Conservation (phyloP, 1,284 basidiomycete genomes). For the Apiotrichum veenhuisii region DNA sequence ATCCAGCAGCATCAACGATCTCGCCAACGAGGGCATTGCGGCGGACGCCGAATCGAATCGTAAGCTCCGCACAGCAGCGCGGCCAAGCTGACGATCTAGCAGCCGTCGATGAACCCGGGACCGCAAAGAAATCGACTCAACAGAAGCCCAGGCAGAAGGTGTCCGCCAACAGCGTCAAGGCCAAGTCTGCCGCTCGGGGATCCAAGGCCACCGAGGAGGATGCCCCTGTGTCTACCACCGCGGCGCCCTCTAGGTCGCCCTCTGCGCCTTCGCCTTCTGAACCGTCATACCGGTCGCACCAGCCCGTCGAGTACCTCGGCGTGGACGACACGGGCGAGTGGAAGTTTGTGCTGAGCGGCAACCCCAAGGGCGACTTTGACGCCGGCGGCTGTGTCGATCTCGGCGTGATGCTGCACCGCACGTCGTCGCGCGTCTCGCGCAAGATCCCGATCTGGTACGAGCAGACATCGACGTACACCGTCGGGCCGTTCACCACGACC, state of each 20-base stretch:
- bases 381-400: not conserved
- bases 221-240: not conserved
- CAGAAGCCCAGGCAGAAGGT: not conserved
- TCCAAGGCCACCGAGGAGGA: not conserved
- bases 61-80: not conserved
- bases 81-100: not conserved
- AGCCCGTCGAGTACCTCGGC: conserved; percentile 12
- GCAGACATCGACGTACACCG: not conserved
- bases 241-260: not conserved
- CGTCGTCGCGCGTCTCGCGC: not conserved
- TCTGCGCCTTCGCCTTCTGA: not conserved
- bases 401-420: conserved; percentile 4
- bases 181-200: not conserved
- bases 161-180: not conserved
- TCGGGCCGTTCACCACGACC: conserved; percentile 15
- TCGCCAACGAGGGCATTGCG: not conserved
- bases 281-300: conserved; percentile 1
- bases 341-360: conserved; percentile 5
- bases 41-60: not conserved
- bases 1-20: not conserved
- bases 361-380: not conserved
- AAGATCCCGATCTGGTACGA: conserved; percentile 4
- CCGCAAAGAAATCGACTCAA: not conserved
- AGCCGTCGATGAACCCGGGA: not conserved
- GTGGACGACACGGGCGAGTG: conserved; percentile 17